These are phyloP conservation scores for Verticillium alfalfae DNA, from an alignment of 2,329 filamentous ascomycete genomes.

Conservation along the genomic window DNA sequence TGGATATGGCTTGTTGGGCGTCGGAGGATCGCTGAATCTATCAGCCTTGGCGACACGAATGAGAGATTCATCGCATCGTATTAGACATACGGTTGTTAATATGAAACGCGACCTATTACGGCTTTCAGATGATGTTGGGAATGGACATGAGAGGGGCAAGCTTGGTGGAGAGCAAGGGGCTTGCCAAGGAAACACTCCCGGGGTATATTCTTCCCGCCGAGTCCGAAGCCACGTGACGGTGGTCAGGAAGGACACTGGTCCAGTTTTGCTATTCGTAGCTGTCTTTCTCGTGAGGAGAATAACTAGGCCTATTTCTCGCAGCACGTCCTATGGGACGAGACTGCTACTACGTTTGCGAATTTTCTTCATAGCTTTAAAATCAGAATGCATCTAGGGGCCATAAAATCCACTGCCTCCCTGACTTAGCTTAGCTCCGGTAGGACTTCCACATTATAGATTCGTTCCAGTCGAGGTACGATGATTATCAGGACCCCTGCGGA, in stretches of 20 bases:
- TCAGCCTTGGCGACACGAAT: background rate
- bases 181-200: background rate
- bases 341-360: too few relatives aligned
- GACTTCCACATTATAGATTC: too few relatives aligned
- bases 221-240: background rate
- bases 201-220: background rate
- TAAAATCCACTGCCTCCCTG: too few relatives aligned
- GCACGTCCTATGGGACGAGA: too few relatives aligned
- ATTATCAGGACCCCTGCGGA: too few relatives aligned
- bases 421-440: too few relatives aligned
- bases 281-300: too few relatives aligned
- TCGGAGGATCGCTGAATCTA: background rate
- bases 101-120: background rate
- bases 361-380: too few relatives aligned
- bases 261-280: too few relatives aligned
- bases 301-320: too few relatives aligned
- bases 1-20: background rate
- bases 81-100: background rate
- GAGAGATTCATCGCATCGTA: background rate
- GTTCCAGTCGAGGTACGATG: too few relatives aligned
- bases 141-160: background rate
- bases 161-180: background rate
- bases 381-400: too few relatives aligned
- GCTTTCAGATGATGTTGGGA: background rate
- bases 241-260: background rate